Percentiles rank a stretch among this genome's conserved stretches.
Conservation (phyloP, 371 early-diverging fungal species). For the Lichtheimia hyalospora region DNA sequence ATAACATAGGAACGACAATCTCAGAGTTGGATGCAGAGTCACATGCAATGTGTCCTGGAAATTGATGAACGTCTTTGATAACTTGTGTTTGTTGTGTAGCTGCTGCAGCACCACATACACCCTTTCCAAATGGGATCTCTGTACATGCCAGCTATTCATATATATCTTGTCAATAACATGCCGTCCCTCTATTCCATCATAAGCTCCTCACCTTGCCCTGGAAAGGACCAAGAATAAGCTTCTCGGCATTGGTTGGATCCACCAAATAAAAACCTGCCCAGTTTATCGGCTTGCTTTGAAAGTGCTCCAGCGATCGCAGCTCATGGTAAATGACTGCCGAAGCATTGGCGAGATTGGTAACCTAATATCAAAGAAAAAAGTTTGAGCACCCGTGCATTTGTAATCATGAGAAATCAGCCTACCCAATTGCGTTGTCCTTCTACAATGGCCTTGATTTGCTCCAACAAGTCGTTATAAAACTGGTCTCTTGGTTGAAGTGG, state of each 20-base stretch:
- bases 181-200: neutral
- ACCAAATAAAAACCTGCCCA: conserved; percentile 90
- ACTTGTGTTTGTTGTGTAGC: conserved; percentile 51
- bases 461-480: conserved; percentile 50
- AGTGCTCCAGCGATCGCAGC: conserved; percentile 53
- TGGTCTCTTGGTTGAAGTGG: conserved; percentile 29
- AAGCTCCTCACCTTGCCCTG: conserved; percentile 71
- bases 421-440: conserved; percentile 59
- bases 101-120: conserved; percentile 90
- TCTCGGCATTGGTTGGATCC: conserved; percentile 45
- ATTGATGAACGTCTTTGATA: conserved; percentile 79
- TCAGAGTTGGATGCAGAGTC: conserved; percentile 88
- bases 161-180: neutral
- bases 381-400: too few species aligned
- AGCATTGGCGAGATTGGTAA: conserved; percentile 81
- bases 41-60: conserved; percentile 92
- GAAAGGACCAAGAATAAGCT: conserved; percentile 84
- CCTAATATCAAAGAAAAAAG: conserved; percentile 18
- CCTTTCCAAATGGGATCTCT: conserved; percentile 76
- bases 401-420: conserved; percentile 4
- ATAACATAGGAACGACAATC: conserved; percentile 83
- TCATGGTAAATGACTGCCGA: conserved; percentile 83
- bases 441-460: conserved; percentile 36
- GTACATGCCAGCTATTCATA: conserved; percentile 74
- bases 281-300: conserved; percentile 80